phyloP scores from a whole-genome alignment of 176 grass and related monocot species.

The Pontederia crassipes region DNA sequence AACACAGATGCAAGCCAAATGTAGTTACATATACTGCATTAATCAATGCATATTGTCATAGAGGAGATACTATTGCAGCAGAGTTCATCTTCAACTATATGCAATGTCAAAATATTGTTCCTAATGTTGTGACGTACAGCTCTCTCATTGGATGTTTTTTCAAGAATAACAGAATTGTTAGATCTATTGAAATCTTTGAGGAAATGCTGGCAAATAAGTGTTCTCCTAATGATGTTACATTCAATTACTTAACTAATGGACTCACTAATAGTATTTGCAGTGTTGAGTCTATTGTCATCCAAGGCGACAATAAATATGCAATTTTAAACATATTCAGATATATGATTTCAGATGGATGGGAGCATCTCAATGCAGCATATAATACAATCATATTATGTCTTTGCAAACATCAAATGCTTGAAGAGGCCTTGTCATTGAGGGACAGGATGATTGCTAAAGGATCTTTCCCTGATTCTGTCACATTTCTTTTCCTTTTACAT shows the following conservation, averaged over 20 bases:
- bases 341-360: constrained; percentile 47
- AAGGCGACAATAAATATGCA: constrained; percentile 26
- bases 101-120: constrained; percentile 35
- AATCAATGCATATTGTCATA: constrained; percentile 53
- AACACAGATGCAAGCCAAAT: constrained; percentile 52
- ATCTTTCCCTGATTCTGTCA: constrained; percentile 35
- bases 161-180: constrained; percentile 33
- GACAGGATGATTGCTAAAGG: constrained; percentile 50
- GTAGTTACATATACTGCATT: constrained; percentile 58
- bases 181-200: constrained; percentile 51
- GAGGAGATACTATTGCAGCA: constrained; percentile 36
- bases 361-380: constrained; percentile 46
- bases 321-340: constrained; percentile 42
- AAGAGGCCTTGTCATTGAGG: constrained; percentile 50
- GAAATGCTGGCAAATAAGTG: constrained; percentile 52
- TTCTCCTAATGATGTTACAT: constrained; percentile 60
- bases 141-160: constrained; percentile 56
- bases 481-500: constrained; percentile 77
- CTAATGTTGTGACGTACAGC: constrained; percentile 68
- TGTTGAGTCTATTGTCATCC: constrained; percentile 22
- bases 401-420: constrained; percentile 72
- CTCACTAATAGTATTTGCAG: constrained; percentile 31
- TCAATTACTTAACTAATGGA: constrained; percentile 55
- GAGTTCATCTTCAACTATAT: constrained; percentile 45
- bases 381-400: constrained; percentile 65